A percentile compares a stretch with the other conserved stretches of the same genome.
phyloP scores from a whole-genome alignment of 2,329 filamentous ascomycete genomes.

The Alternaria rosae region DNA sequence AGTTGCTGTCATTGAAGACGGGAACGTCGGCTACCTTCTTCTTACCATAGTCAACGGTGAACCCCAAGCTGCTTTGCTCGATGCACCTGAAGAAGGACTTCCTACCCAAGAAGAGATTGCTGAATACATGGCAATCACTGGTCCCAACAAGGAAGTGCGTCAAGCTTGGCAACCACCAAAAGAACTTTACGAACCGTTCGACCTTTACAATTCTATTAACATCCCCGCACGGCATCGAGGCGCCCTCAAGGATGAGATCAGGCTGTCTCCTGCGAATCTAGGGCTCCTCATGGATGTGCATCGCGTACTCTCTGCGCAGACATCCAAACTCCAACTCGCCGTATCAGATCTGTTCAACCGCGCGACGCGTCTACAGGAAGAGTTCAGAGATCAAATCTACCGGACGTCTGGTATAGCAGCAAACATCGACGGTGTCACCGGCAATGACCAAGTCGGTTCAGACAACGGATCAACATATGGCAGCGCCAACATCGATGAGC shows the following conservation, averaged over 20 bases:
- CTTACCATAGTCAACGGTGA: conserved; percentile 58
- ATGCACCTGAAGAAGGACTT: conserved; percentile 53
- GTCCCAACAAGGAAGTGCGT: conserved; percentile 61
- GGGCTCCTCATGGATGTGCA: conserved; percentile 77
- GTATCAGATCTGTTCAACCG: conserved; percentile 77
- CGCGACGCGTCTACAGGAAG: conserved; percentile 71
- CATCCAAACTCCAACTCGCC: conserved; percentile 70
- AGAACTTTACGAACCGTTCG: conserved; percentile 65
- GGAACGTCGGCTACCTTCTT: conserved; percentile 65
- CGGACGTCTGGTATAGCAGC: conserved; percentile 71
- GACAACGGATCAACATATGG: conserved; percentile 58
- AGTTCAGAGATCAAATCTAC: conserved; percentile 71
- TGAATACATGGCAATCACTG: conserved; percentile 27
- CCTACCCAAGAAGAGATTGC: conserved; percentile 38
- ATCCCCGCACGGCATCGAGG: conserved; percentile 68
- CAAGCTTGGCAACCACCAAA: conserved; percentile 71
- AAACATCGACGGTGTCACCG: conserved; percentile 71
- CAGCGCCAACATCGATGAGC: conserved; percentile 65
- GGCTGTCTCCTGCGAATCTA: conserved; percentile 73
- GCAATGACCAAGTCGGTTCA: conserved; percentile 57
- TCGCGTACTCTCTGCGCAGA: conserved; percentile 73
- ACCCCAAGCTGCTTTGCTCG: conserved; percentile 61
- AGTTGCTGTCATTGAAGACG: conserved; percentile 63
- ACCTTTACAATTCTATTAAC: conserved; percentile 64
- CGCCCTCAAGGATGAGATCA: conserved; percentile 70